A percentile compares a stretch with the other conserved stretches of the same genome.
phyloP scores from a whole-genome alignment of 305 asterid genomes.

The Fraxinus sp. region DNA sequence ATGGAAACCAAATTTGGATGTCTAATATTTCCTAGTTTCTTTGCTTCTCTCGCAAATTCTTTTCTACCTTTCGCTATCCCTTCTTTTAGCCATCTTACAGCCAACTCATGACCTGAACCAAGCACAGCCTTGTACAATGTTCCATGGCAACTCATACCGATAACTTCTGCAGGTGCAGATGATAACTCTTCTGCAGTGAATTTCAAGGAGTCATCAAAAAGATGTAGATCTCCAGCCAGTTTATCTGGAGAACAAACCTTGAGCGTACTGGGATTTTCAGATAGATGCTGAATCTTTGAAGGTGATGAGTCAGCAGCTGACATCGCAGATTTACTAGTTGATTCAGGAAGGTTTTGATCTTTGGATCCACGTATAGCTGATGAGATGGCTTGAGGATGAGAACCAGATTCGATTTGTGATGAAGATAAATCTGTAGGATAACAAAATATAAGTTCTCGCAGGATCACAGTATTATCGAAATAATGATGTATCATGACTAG shows the following conservation, averaged over 20 bases:
- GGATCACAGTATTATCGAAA: neutral
- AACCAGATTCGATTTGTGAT: slow-evolving; percentile 31
- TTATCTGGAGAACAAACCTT: slow-evolving; percentile 76
- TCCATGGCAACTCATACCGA: slow-evolving; percentile 89
- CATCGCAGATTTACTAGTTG: slow-evolving; percentile 41
- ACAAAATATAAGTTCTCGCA: slow-evolving; percentile 12
- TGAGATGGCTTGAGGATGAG: slow-evolving; percentile 28
- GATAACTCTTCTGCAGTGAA: slow-evolving; percentile 76
- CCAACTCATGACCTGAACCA: slow-evolving; percentile 55
- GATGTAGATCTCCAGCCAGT: slow-evolving; percentile 77
- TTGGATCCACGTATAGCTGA: slow-evolving; percentile 26
- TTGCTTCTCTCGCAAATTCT: slow-evolving; percentile 79
- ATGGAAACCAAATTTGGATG: slow-evolving; percentile 73
- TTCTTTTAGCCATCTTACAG: slow-evolving; percentile 78
- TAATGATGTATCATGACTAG: neutral
- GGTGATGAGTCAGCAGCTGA: slow-evolving; percentile 41
- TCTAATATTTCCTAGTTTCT: slow-evolving; percentile 69
- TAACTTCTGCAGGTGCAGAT: slow-evolving; percentile 78
- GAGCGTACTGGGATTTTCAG: slow-evolving; percentile 43
- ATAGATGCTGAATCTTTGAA: slow-evolving; percentile 32
- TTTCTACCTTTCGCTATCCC: slow-evolving; percentile 74
- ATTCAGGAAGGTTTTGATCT: slow-evolving; percentile 32
- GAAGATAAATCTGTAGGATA: slow-evolving; percentile 40
- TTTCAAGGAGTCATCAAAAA: slow-evolving; percentile 57
- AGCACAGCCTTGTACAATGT: slow-evolving; percentile 73